Evolutionary conservation across 768 basidiomycete species (phyloP).

Genomic region (Thelephora ganbajun): DNA sequence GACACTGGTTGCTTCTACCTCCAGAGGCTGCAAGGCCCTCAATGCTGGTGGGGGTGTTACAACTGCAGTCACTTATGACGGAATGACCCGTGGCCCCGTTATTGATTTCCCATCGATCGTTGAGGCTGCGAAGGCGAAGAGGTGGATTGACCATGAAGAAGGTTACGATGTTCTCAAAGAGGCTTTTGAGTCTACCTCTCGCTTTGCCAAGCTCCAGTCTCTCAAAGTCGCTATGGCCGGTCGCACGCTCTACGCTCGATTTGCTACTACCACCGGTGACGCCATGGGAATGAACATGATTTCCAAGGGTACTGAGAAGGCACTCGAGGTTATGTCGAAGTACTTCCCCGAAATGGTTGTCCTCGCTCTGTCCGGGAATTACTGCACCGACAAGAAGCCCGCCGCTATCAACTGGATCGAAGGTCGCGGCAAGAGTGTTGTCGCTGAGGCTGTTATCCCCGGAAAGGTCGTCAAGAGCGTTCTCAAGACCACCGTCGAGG

Average conservation of each 20-base stretch:
- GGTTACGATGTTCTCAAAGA: constrained; percentile 64
- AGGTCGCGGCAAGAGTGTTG: constrained; percentile 94
- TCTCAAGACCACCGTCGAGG: constrained; percentile 88
- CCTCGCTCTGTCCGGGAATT: constrained; percentile 89
- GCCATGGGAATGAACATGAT: constrained; percentile 99
- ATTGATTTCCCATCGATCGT: constrained; percentile 83
- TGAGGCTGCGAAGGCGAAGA: constrained; percentile 70
- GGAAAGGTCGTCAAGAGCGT: constrained; percentile 81
- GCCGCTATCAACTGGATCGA: constrained; percentile 99
- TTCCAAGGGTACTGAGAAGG: constrained; percentile 93
- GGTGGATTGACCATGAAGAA: constrained; percentile 76
- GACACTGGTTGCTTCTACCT: constrained; percentile 93
- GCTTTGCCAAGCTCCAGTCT: constrained; percentile 77
- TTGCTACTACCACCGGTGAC: constrained; percentile 90
- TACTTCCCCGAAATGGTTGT: constrained; percentile 87
- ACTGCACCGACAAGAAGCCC: constrained; percentile 99
- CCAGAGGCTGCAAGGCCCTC: constrained; percentile 94
- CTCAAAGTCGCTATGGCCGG: constrained; percentile 89
- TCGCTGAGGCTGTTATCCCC: constrained; percentile 88
- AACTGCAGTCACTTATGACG: constrained; percentile 85
- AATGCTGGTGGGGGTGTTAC: constrained; percentile 93
- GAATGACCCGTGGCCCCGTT: constrained; percentile 98
- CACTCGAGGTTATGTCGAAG: constrained; percentile 62
- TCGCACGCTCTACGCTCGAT: constrained; percentile 83
- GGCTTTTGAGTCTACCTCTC: constrained; percentile 89